A percentile compares a stretch with the other conserved stretches of the same genome.
Conservation (phyloP, 352 stramenopile genomes). For the Elongisporangium undulatum region DNA sequence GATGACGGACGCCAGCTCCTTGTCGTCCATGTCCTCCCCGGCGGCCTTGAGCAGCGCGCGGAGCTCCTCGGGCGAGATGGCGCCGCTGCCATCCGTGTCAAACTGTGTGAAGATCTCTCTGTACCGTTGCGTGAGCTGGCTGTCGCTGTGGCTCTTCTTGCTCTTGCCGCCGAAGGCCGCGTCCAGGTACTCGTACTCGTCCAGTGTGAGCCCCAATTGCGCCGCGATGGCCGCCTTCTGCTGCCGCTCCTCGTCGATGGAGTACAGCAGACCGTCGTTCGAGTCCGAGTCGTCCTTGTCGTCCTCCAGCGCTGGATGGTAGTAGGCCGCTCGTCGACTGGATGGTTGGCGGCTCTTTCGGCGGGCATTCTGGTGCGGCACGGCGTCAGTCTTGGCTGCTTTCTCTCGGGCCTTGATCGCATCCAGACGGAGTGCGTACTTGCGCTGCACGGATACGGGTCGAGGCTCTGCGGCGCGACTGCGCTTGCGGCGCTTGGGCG, state of each 20-base stretch:
- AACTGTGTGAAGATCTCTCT: conserved; percentile 60
- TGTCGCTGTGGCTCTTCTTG: conserved; percentile 6
- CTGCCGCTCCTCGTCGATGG: conserved; percentile 39
- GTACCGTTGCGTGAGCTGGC: conserved; percentile 42
- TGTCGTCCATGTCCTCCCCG: conserved; percentile 75
- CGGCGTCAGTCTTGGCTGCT: conserved; percentile 8
- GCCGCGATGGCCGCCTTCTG: conserved; percentile 44
- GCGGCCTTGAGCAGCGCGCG: conserved; percentile 43
- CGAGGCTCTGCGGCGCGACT: conserved; percentile 1
- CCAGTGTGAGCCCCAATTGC: conserved; percentile 59
- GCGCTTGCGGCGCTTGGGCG: neutral
- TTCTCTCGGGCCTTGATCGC: conserved; percentile 23
- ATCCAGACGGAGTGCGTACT: conserved; percentile 42
- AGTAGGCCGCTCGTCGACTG: conserved; percentile 11
- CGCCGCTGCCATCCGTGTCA: conserved; percentile 72
- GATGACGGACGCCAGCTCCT: conserved; percentile 61
- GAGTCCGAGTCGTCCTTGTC: conserved; percentile 1
- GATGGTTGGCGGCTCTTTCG: neutral
- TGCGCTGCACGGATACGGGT: conserved; percentile 12
- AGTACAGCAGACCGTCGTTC: neutral
- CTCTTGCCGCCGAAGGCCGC: conserved; percentile 33
- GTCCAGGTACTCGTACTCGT: conserved; percentile 67
- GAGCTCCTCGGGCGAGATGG: conserved; percentile 72
- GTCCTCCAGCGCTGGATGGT: conserved; percentile 30
- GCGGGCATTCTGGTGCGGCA: conserved; percentile 4